phyloP scores from a whole-genome alignment of 148 eudicot species.

The Camellia japonica region DNA sequence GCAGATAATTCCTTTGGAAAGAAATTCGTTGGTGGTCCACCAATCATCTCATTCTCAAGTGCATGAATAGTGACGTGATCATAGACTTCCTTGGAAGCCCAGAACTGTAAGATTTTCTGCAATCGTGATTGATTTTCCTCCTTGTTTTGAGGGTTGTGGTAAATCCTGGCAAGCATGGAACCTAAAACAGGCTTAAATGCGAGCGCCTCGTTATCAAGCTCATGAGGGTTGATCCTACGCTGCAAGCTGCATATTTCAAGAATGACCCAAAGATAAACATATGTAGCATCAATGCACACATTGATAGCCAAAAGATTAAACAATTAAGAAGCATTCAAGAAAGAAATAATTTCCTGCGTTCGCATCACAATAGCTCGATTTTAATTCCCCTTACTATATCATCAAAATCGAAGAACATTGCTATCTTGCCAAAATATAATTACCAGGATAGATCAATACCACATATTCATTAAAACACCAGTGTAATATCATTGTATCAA shows the following conservation, averaged over 20 bases:
- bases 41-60: slow-evolving; percentile 87
- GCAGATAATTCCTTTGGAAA: slow-evolving; percentile 48
- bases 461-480: too few relatives aligned
- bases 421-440: too few relatives aligned
- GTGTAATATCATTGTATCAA: too few relatives aligned
- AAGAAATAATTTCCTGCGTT: background rate
- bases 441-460: too few relatives aligned
- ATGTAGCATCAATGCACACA: background rate
- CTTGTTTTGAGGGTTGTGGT: slow-evolving; percentile 85
- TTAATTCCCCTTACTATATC: too few relatives aligned
- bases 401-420: too few relatives aligned
- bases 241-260: slow-evolving; percentile 72
- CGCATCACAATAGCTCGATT: background rate
- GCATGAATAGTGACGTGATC: slow-evolving; percentile 73
- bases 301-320: background rate
- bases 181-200: slow-evolving; percentile 94
- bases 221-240: slow-evolving; percentile 70
- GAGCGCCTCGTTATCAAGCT: slow-evolving; percentile 95
- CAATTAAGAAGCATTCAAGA: background rate
- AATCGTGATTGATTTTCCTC: slow-evolving; percentile 91
- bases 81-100: slow-evolving; percentile 97
- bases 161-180: slow-evolving; percentile 84
- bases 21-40: slow-evolving; percentile 52
- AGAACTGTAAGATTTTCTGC: slow-evolving; percentile 89
- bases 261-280: slow-evolving; percentile 9